Evolutionary conservation across 2,329 filamentous ascomycete species (phyloP).

Genomic region (Calonectria ilicicola): DNA sequence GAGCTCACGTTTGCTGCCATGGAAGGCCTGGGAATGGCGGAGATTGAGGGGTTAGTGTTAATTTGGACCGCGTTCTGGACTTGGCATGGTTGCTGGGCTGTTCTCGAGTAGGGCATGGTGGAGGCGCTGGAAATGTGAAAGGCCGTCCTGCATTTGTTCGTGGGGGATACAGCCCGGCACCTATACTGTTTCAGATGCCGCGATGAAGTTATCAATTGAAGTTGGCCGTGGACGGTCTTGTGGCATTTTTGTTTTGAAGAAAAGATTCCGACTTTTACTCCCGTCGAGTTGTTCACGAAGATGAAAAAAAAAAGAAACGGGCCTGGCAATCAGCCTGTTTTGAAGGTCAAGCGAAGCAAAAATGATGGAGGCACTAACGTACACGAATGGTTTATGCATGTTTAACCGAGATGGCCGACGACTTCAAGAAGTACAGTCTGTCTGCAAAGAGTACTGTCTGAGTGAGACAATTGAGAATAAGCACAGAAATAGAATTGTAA

Average conservation of each 20-base stretch:
- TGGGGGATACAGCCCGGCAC: slow-evolving; percentile 35
- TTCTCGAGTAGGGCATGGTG: slow-evolving; percentile 33
- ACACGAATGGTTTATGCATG: slow-evolving; percentile 29
- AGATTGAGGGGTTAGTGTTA: slow-evolving; percentile 37
- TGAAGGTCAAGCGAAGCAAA: slow-evolving; percentile 5
- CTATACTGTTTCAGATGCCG: slow-evolving; percentile 40
- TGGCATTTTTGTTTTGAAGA: slow-evolving; percentile 41
- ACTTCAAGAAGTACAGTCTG: not conserved
- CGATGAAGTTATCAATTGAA: slow-evolving; percentile 45
- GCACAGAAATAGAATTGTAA: not conserved
- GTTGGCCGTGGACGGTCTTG: slow-evolving; percentile 40
- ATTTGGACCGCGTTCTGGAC: slow-evolving; percentile 38
- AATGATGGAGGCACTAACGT: slow-evolving; percentile 19
- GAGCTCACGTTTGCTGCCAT: slow-evolving; percentile 40
- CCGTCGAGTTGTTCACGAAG: slow-evolving; percentile 35
- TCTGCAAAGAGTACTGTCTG: not conserved
- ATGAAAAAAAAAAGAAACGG: slow-evolving; percentile 38
- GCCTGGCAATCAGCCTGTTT: slow-evolving; percentile 27
- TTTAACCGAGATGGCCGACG: slow-evolving; percentile 2
- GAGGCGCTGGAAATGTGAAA: slow-evolving; percentile 40
- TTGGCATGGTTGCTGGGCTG: slow-evolving; percentile 37
- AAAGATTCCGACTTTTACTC: slow-evolving; percentile 35
- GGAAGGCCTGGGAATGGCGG: slow-evolving; percentile 39
- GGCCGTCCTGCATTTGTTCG: slow-evolving; percentile 32
- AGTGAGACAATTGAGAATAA: not conserved